A percentile compares a stretch with the other conserved stretches of the same genome.
phyloP scores from a whole-genome alignment of 768 basidiomycete genomes.

The Phlegmacium glaucopus region DNA sequence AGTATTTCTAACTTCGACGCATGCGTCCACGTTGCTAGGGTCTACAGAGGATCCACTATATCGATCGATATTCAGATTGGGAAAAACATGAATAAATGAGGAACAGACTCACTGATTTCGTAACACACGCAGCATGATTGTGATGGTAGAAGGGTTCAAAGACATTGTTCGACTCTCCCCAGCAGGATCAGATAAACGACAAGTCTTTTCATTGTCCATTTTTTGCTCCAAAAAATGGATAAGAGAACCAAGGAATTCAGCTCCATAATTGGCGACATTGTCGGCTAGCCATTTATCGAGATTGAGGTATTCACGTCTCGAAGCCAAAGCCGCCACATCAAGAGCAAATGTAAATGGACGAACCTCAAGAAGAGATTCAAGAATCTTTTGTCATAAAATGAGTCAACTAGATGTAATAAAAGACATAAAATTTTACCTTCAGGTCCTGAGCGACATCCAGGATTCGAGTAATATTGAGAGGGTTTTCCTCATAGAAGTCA shows the following conservation, averaged over 20 bases:
- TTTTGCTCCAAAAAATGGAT: constrained; percentile 90
- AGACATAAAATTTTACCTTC: constrained; percentile 52
- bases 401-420: neutral
- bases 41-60: constrained; percentile 69
- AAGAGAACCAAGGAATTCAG: constrained; percentile 83
- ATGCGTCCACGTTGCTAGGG: constrained; percentile 77
- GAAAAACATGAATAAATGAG: neutral
- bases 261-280: constrained; percentile 77
- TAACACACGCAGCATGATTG: constrained; percentile 88
- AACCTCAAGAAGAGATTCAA: constrained; percentile 89
- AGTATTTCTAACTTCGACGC: constrained; percentile 87
- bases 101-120: constrained; percentile 67
- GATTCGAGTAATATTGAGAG: constrained; percentile 91
- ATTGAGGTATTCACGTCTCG: constrained; percentile 90
- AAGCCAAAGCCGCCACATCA: constrained; percentile 92
- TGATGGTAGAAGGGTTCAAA: constrained; percentile 83
- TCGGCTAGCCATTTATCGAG: constrained; percentile 96
- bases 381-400: constrained; percentile 49
- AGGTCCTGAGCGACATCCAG: constrained; percentile 94
- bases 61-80: constrained; percentile 5
- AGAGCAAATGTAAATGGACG: constrained; percentile 87
- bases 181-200: constrained; percentile 72
- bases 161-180: constrained; percentile 81
- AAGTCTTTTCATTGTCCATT: constrained; percentile 83
- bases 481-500: constrained; percentile 89